Evolutionary conservation across 805 yeast genomes (phyloP).

Genomic region (Wickerhamiella occidentalis): DNA sequence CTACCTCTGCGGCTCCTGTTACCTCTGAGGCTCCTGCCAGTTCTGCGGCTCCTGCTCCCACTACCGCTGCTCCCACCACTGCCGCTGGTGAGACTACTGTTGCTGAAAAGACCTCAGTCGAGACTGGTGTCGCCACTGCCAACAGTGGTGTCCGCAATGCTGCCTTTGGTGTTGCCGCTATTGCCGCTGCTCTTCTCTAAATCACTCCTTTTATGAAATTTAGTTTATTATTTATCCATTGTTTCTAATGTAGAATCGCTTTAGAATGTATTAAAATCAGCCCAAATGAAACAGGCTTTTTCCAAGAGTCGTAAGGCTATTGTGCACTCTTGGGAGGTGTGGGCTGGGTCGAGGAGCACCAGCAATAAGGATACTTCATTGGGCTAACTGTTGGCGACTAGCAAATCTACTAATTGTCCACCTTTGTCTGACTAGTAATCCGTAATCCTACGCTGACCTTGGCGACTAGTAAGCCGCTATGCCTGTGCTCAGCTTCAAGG

Average conservation of each 20-base stretch:
- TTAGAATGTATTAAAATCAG: too few relatives aligned
- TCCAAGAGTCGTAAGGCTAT: too few relatives aligned
- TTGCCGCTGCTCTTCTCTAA: slow-evolving; percentile 2
- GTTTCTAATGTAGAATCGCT: too few relatives aligned
- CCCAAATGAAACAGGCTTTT: too few relatives aligned
- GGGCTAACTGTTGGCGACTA: too few relatives aligned
- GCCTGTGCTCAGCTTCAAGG: slow-evolving; percentile 66
- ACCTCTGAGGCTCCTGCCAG: slow-evolving; percentile 1
- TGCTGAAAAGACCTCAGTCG: slow-evolving; percentile 10
- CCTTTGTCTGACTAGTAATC: neutral
- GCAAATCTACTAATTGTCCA: too few relatives aligned
- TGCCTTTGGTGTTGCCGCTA: slow-evolving; percentile 1
- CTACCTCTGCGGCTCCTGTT: slow-evolving; percentile 2
- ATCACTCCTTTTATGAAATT: too few relatives aligned
- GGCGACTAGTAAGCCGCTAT: slow-evolving; percentile 29
- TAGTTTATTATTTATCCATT: too few relatives aligned
- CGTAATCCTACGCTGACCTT: neutral
- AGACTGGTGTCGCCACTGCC: slow-evolving; percentile 11
- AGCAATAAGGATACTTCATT: too few relatives aligned
- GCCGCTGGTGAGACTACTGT: too few relatives aligned
- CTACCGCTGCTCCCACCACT: neutral
- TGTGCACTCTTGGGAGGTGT: too few relatives aligned
- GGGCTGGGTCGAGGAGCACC: too few relatives aligned
- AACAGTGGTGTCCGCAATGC: slow-evolving; percentile 11
- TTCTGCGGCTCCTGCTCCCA: neutral